A percentile compares a stretch with the other conserved stretches of the same genome.
Conservation (phyloP, 2,329 filamentous ascomycete genomes). For the Rutstroemia sp. region DNA sequence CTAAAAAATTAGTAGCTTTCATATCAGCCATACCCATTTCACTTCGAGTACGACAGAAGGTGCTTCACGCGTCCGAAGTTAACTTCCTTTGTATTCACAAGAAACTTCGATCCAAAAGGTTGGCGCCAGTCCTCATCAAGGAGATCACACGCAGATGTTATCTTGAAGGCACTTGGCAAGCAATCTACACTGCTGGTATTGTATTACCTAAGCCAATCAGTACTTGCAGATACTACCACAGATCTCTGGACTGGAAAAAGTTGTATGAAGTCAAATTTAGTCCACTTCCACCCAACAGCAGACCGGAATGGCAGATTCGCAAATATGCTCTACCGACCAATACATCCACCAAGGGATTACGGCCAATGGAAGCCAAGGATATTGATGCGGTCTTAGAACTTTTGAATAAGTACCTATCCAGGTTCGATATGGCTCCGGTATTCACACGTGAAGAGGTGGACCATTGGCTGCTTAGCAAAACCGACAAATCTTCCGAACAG, state of each 20-base stretch:
- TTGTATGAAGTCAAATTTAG: constrained; percentile 93
- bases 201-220: constrained; percentile 87
- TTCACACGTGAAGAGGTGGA: constrained; percentile 74
- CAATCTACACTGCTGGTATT: constrained; percentile 89
- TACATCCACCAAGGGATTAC: constrained; percentile 67
- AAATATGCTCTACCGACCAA: constrained; percentile 76
- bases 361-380: constrained; percentile 74
- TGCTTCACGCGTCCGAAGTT: constrained; percentile 78
- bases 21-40: constrained; percentile 89
- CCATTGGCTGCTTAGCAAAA: constrained; percentile 79
- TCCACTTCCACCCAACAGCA: constrained; percentile 74
- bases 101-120: constrained; percentile 87
- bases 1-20: constrained; percentile 84
- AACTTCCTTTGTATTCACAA: constrained; percentile 99
- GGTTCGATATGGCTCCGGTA: constrained; percentile 77
- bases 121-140: constrained; percentile 92
- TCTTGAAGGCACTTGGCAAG: constrained; percentile 79
- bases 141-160: constrained; percentile 94
- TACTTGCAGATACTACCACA: constrained; percentile 93
- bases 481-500: constrained; percentile 59
- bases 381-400: constrained; percentile 67
- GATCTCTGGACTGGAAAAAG: constrained; percentile 91
- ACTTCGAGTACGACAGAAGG: constrained; percentile 69
- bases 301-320: constrained; percentile 75
- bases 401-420: constrained; percentile 67